phyloP scores from a whole-genome alignment of 352 stramenopile species.

The Phytophthora crassamura region DNA sequence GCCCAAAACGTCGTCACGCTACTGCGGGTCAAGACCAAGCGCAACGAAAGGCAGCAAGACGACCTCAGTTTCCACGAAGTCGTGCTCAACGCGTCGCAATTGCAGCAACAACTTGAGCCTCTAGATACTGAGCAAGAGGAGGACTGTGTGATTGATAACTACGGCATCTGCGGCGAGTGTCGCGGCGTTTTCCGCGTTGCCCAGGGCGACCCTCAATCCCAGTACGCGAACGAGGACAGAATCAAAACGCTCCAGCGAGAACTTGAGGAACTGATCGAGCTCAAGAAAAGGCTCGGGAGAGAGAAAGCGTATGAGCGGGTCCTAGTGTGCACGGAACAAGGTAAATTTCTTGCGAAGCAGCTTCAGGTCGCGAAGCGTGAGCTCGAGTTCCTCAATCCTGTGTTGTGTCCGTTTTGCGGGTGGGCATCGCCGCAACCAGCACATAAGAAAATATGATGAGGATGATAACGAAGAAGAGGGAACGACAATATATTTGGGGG shows the following conservation, averaged over 20 bases:
- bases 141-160: conserved; percentile 30
- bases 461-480: conserved; percentile 9
- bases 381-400: conserved; percentile 43
- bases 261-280: conserved; percentile 22
- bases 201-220: conserved; percentile 36
- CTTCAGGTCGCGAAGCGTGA: conserved; percentile 33
- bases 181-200: conserved; percentile 52
- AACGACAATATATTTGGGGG: conserved; percentile 19
- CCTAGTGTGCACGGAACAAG: conserved; percentile 35
- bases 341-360: conserved; percentile 36
- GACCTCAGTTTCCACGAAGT: conserved; percentile 35
- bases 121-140: conserved; percentile 28
- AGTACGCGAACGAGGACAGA: conserved; percentile 35
- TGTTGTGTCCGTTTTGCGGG: conserved; percentile 61
- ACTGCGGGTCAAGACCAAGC: conserved; percentile 22
- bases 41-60: not conserved
- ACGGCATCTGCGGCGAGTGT: conserved; percentile 58
- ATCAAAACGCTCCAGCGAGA: conserved; percentile 24
- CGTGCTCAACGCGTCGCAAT: conserved; percentile 32
- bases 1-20: conserved; percentile 26
- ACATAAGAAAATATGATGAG: conserved; percentile 1
- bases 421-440: conserved; percentile 13
- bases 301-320: conserved; percentile 45
- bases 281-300: conserved; percentile 40
- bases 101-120: conserved; percentile 41